Evolutionary conservation across 2,329 filamentous ascomycete species (phyloP).

Genomic region (Beauveria varroae): DNA sequence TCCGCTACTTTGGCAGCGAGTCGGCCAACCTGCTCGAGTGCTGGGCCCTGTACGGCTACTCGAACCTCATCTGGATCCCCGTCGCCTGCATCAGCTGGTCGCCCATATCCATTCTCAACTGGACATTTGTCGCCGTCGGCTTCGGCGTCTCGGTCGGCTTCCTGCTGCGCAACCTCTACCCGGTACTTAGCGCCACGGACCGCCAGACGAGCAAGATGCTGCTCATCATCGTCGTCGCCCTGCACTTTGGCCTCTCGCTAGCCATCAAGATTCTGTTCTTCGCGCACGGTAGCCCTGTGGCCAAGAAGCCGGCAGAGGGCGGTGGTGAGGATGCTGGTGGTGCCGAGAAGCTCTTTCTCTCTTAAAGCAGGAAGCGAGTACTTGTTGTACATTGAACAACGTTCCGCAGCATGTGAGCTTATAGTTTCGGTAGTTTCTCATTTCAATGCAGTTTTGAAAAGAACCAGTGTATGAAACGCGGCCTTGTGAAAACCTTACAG

Average conservation of each 20-base stretch:
- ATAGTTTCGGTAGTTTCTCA: not conserved
- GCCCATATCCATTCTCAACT: constrained; percentile 79
- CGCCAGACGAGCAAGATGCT: constrained; percentile 84
- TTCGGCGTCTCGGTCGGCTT: constrained; percentile 79
- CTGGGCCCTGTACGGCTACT: constrained; percentile 92
- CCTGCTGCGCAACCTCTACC: constrained; percentile 78
- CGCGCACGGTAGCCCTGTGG: constrained; percentile 58
- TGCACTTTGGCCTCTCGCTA: constrained; percentile 85
- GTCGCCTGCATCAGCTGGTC: constrained; percentile 91
- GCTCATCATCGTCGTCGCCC: constrained; percentile 70
- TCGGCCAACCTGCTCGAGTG: constrained; percentile 90
- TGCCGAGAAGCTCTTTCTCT: constrained; percentile 15
- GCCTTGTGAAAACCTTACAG: not conserved
- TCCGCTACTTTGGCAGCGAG: constrained; percentile 94
- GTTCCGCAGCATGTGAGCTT: not conserved
- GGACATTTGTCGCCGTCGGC: constrained; percentile 82
- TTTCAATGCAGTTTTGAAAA: not conserved
- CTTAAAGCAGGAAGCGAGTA: not conserved
- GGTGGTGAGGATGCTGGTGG: constrained; percentile 11
- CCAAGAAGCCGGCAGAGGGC: constrained; percentile 30
- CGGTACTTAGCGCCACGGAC: constrained; percentile 87
- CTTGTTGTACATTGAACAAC: not conserved
- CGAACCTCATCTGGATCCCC: constrained; percentile 94
- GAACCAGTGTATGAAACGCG: not conserved
- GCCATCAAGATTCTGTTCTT: constrained; percentile 98